These are phyloP conservation scores for Salix exigua DNA, from an alignment of 345 rosid species.

Conservation along the genomic window DNA sequence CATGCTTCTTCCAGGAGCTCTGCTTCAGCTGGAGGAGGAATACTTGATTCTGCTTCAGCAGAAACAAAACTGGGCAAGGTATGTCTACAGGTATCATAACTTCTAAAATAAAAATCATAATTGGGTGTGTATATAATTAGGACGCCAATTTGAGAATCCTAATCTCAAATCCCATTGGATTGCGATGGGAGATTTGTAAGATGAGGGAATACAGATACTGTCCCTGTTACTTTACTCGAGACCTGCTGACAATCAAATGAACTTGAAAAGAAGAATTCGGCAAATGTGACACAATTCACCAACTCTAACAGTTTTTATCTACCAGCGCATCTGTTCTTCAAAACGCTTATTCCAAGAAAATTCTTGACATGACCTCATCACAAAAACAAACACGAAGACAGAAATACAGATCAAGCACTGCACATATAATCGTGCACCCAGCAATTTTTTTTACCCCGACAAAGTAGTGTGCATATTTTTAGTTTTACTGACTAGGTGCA, in stretches of 20 bases:
- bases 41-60: slow-evolving; percentile 45
- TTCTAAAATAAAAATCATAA: background rate
- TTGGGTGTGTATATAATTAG: background rate
- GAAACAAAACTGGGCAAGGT: slow-evolving; percentile 74
- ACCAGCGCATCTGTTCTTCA: slow-evolving; percentile 3
- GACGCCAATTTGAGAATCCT: background rate
- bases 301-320: background rate
- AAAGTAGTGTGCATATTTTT: background rate
- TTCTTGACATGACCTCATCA: background rate
- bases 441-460: background rate
- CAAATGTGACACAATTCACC: background rate
- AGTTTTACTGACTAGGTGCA: background rate
- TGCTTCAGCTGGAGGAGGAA: slow-evolving; percentile 29
- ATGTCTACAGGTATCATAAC: background rate
- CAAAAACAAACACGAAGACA: background rate
- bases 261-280: background rate
- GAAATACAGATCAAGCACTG: background rate
- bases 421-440: background rate
- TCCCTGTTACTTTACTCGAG: background rate
- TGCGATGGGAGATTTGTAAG: background rate
- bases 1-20: slow-evolving; percentile 50
- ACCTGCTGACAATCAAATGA: background rate
- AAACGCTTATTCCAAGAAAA: background rate
- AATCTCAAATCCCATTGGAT: background rate
- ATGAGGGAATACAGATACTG: background rate